These are phyloP conservation scores for Didymella glomerata DNA, from an alignment of 2,329 filamentous ascomycete species.

Conservation along the genomic window DNA sequence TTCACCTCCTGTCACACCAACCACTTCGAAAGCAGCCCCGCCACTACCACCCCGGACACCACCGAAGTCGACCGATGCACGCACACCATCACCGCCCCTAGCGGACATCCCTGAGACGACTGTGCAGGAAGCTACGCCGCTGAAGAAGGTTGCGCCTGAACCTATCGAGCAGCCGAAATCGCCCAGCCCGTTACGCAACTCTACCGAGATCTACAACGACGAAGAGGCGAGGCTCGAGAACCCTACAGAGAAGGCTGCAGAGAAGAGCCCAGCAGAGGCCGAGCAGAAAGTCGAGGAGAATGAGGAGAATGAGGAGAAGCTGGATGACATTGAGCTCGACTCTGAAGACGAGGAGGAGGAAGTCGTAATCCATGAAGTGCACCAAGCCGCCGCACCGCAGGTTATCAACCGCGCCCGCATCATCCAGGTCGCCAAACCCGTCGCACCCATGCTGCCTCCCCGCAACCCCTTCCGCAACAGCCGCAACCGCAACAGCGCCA, in stretches of 20 bases:
- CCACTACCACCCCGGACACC: slow-evolving; percentile 36
- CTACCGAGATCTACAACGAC: slow-evolving; percentile 39
- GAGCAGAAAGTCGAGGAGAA: slow-evolving; percentile 33
- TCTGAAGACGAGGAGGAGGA: slow-evolving; percentile 55
- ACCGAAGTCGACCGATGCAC: slow-evolving; percentile 13
- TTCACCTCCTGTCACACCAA: slow-evolving; percentile 26
- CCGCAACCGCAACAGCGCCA: slow-evolving; percentile 51
- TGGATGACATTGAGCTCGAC: slow-evolving; percentile 57
- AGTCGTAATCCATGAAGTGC: slow-evolving; percentile 73
- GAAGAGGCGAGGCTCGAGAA: slow-evolving; percentile 52
- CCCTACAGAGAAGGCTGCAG: slow-evolving; percentile 33
- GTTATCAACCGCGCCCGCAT: slow-evolving; percentile 79
- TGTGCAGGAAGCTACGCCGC: slow-evolving; percentile 30
- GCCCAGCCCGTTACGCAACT: slow-evolving; percentile 3
- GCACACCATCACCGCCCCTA: slow-evolving; percentile 37
- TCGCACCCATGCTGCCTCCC: slow-evolving; percentile 78
- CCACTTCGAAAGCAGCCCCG: slow-evolving; percentile 27
- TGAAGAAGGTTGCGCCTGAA: slow-evolving; percentile 4
- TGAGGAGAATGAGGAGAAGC: slow-evolving; percentile 58
- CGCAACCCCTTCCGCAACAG: slow-evolving; percentile 71
- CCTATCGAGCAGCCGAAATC: neutral
- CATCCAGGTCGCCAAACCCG: slow-evolving; percentile 83
- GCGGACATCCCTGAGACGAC: slow-evolving; percentile 49
- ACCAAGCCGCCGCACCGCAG: slow-evolving; percentile 69
- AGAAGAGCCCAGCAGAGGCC: neutral